A percentile compares a stretch with the other conserved stretches of the same genome.
These are phyloP conservation scores for Solanum phureja DNA, from an alignment of 257 asterid species.

Conservation along the genomic window DNA sequence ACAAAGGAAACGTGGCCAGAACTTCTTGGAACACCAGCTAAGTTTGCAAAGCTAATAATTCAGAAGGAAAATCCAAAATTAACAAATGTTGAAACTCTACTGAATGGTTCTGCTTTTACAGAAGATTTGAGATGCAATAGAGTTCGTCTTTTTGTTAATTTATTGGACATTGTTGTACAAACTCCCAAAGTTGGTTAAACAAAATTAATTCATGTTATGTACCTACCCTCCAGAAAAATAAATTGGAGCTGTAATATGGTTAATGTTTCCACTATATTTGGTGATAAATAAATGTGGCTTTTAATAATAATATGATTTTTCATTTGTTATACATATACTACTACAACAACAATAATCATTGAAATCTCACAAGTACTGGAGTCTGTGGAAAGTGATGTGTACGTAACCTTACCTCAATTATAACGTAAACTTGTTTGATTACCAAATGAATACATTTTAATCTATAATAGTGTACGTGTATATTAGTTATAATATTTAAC, in stretches of 20 bases:
- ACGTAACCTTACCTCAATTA: not conserved
- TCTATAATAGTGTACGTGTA: not conserved
- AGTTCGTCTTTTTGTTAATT: not conserved
- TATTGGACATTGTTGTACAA: not conserved
- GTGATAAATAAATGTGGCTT: not conserved
- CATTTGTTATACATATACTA: not conserved
- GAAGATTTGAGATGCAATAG: not conserved
- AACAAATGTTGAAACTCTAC: not conserved
- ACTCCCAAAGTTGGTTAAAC: not conserved
- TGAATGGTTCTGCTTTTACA: not conserved
- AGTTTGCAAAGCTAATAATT: not conserved
- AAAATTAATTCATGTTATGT: not conserved
- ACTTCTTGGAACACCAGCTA: not conserved
- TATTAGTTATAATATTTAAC: not conserved
- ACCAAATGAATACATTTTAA: too few species aligned
- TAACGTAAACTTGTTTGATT: too few species aligned
- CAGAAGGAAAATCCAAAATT: not conserved
- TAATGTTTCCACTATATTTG: not conserved
- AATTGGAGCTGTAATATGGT: not conserved
- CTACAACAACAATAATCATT: not conserved
- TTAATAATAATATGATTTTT: not conserved
- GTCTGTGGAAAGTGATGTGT: not conserved
- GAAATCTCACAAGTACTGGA: not conserved
- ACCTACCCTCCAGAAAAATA: not conserved
- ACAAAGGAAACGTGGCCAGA: not conserved